A percentile compares a stretch with the other conserved stretches of the same genome.
phyloP scores from a whole-genome alignment of 192 early-diverging fungal species.

The Rhizoclosmatium globosum region DNA sequence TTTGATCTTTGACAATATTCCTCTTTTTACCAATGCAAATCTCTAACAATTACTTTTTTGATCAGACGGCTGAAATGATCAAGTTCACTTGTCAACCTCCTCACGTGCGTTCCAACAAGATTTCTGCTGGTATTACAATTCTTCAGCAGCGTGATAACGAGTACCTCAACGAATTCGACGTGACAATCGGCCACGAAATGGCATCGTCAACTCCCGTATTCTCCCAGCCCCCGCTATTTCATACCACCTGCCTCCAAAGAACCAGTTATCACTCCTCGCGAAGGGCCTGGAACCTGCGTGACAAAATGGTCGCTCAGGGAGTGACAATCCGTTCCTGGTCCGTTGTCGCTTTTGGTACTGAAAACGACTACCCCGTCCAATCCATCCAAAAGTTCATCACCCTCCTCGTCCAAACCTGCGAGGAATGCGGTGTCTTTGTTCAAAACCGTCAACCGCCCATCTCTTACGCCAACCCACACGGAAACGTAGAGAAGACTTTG shows the following conservation, averaged over 20 bases:
- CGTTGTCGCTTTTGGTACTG: slow-evolving; percentile 78
- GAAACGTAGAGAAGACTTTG: slow-evolving; percentile 75
- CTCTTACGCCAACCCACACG: slow-evolving; percentile 64
- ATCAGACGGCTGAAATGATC: slow-evolving; percentile 94
- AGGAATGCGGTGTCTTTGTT: slow-evolving; percentile 72
- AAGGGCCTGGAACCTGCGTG: slow-evolving; percentile 92
- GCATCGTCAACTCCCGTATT: slow-evolving; percentile 78
- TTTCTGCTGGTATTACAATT: slow-evolving; percentile 73
- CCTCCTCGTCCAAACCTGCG: slow-evolving; percentile 74
- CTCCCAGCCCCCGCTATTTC: slow-evolving; percentile 80
- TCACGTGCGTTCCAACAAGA: slow-evolving; percentile 83
- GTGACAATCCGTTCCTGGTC: slow-evolving; percentile 80
- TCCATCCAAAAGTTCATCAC: slow-evolving; percentile 77
- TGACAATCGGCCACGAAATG: slow-evolving; percentile 73
- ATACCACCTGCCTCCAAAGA: slow-evolving; percentile 73
- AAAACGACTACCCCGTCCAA: slow-evolving; percentile 55
- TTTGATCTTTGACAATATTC: slow-evolving; percentile 12
- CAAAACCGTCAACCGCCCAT: slow-evolving; percentile 64
- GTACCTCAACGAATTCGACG: slow-evolving; percentile 79
- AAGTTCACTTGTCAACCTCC: slow-evolving; percentile 89
- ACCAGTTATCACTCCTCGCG: slow-evolving; percentile 62
- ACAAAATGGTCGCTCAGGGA: slow-evolving; percentile 79
- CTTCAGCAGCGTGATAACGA: slow-evolving; percentile 76
- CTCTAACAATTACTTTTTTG: background rate
- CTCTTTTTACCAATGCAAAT: background rate